Evolutionary conservation across 495 filamentous ascomycete genomes (phyloP).

Genomic region (Hypoxylon subgilvum): DNA sequence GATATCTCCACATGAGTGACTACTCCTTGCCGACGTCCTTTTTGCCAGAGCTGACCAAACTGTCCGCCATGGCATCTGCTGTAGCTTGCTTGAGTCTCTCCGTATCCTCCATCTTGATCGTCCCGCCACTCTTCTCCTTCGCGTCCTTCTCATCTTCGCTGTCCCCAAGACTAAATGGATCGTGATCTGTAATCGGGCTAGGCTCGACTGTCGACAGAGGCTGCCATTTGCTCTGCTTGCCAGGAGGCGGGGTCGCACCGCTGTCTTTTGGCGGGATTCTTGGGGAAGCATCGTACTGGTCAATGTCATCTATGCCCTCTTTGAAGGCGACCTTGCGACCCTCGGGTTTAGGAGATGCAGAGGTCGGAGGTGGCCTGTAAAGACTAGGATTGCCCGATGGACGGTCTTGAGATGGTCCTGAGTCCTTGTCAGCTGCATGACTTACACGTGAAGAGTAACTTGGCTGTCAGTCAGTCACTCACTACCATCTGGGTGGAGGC

Average conservation of each 20-base stretch:
- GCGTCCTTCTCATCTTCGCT: slow-evolving; percentile 92
- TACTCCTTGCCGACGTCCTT: slow-evolving; percentile 30
- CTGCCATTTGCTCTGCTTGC: slow-evolving; percentile 93
- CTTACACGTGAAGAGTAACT: neutral
- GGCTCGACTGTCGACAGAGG: slow-evolving; percentile 87
- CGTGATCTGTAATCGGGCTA: slow-evolving; percentile 84
- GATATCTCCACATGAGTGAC: neutral
- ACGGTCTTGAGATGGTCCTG: slow-evolving; percentile 32
- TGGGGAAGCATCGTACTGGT: slow-evolving; percentile 70
- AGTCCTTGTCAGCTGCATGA: slow-evolving; percentile 21
- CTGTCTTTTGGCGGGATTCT: slow-evolving; percentile 51
- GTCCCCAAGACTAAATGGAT: slow-evolving; percentile 95
- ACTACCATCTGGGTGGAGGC: slow-evolving; percentile 74
- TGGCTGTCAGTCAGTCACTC: slow-evolving; percentile 66
- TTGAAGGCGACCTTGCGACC: slow-evolving; percentile 80
- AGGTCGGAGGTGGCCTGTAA: slow-evolving; percentile 73
- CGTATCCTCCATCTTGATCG: slow-evolving; percentile 65
- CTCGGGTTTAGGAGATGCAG: slow-evolving; percentile 65
- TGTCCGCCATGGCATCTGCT: slow-evolving; percentile 66
- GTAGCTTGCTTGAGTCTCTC: slow-evolving; percentile 75
- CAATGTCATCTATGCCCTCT: slow-evolving; percentile 76
- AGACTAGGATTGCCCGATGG: slow-evolving; percentile 68
- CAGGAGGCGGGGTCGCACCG: slow-evolving; percentile 40
- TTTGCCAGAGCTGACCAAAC: slow-evolving; percentile 47
- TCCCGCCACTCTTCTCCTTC: slow-evolving; percentile 64